Evolutionary conservation across 2,329 filamentous ascomycete genomes (phyloP).

Genomic region (Colletotrichum paranaense): DNA sequence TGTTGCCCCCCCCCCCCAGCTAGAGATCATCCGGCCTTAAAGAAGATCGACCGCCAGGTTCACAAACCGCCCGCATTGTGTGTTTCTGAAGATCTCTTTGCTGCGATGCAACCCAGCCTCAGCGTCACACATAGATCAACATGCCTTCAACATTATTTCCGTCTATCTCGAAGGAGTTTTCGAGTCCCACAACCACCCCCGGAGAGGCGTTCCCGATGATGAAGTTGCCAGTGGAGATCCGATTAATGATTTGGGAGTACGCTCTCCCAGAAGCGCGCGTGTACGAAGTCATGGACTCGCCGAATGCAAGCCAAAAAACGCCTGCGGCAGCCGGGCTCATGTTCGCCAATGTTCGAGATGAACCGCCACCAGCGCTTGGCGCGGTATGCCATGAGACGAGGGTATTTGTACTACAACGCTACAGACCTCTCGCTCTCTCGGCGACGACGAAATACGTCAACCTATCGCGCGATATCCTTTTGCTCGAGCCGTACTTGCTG

Average conservation of each 20-base stretch:
- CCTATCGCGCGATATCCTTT: constrained; percentile 56
- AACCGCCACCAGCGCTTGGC: constrained; percentile 56
- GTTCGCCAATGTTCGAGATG: constrained; percentile 58
- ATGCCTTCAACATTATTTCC: constrained; percentile 28
- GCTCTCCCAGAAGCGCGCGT: constrained; percentile 57
- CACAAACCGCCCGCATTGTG: not conserved
- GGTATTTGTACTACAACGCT: constrained; percentile 53
- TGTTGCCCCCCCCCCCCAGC: not conserved
- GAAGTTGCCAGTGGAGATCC: constrained; percentile 56
- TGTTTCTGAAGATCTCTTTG: constrained; percentile 23
- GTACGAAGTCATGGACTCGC: constrained; percentile 59
- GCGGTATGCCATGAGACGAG: constrained; percentile 58
- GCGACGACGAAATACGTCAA: constrained; percentile 60
- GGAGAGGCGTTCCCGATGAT: constrained; percentile 29
- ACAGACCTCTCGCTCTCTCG: constrained; percentile 56
- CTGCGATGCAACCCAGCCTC: constrained; percentile 31
- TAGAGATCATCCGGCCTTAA: constrained; percentile 25
- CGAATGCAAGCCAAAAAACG: constrained; percentile 52
- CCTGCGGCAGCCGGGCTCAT: constrained; percentile 54
- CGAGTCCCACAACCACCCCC: not conserved
- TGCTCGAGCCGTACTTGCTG: constrained; percentile 60
- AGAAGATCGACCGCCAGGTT: constrained; percentile 32
- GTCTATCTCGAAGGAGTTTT: not conserved
- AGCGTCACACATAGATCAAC: constrained; percentile 27
- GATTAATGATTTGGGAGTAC: constrained; percentile 58